Conservation (phyloP, 208 protist genomes). For the Crithidia sp. region DNA sequence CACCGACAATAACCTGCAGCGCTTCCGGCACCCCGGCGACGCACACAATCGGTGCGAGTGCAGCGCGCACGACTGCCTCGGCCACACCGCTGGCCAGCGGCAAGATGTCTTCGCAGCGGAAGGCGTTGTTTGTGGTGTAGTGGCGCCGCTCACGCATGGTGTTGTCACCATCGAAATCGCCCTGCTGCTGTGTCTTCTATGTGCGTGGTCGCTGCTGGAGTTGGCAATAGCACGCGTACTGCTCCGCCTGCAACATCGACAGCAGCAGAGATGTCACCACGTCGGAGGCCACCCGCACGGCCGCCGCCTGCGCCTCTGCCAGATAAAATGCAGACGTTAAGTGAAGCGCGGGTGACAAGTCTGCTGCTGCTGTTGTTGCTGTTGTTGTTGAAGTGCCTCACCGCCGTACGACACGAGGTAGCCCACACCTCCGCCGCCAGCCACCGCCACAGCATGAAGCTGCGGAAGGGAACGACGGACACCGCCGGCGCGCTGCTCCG, state of each 20-base stretch:
- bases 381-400: no score
- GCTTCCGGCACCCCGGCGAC: neutral
- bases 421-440: slow-evolving; percentile 33
- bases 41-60: slow-evolving; percentile 20
- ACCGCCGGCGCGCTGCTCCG: slow-evolving; percentile 40
- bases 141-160: neutral
- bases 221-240: slow-evolving; percentile 24
- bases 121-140: neutral
- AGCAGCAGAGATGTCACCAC: slow-evolving; percentile 15
- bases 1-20: neutral
- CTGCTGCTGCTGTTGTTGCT: neutral
- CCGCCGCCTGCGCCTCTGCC: slow-evolving; percentile 19
- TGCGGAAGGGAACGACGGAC: slow-evolving; percentile 42
- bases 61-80: slow-evolving; percentile 20
- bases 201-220: neutral
- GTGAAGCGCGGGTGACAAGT: slow-evolving; percentile 13
- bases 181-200: neutral
- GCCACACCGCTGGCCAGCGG: slow-evolving; percentile 21
- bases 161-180: no score
- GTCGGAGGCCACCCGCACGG: slow-evolving; percentile 31
- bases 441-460: slow-evolving; percentile 41
- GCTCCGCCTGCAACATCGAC: slow-evolving; percentile 29
- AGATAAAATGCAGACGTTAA: slow-evolving; percentile 36
- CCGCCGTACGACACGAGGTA: neutral
- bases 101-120: slow-evolving; percentile 23